Conservation (phyloP, 495 filamentous ascomycete species). For the Emericellopsis terricola region DNA sequence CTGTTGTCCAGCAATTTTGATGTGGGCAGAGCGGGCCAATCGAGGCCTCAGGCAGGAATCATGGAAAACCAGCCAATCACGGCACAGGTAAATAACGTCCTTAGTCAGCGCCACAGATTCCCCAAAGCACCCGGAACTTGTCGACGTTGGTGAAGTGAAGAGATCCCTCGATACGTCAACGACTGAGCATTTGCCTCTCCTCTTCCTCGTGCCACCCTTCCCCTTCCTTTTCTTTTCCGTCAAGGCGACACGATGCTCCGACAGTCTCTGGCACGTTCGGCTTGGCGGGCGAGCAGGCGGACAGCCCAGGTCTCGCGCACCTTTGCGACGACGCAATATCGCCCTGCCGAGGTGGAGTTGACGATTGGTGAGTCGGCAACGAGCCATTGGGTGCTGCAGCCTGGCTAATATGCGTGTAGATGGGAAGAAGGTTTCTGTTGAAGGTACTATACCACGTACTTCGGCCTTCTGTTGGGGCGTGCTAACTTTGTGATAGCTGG, state of each 20-base stretch:
- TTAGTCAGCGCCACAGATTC: slow-evolving; percentile 4
- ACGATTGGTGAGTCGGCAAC: slow-evolving; percentile 53
- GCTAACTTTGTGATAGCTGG: slow-evolving; percentile 38
- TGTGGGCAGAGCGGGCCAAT: not conserved
- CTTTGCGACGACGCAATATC: slow-evolving; percentile 55
- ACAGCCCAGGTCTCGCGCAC: slow-evolving; percentile 44
- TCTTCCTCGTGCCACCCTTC: slow-evolving; percentile 9
- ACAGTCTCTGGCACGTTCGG: slow-evolving; percentile 71
- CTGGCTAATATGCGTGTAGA: slow-evolving; percentile 35
- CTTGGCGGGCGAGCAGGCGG: slow-evolving; percentile 58
- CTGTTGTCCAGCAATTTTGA: not conserved
- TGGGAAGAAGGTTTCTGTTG: slow-evolving; percentile 88
- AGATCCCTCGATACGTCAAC: slow-evolving; percentile 1
- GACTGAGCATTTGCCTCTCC: slow-evolving; percentile 11
- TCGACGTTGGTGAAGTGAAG: not conserved
- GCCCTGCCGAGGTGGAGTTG: slow-evolving; percentile 80
- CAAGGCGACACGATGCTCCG: slow-evolving; percentile 62
- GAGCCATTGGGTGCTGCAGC: slow-evolving; percentile 4
- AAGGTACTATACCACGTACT: slow-evolving; percentile 40
- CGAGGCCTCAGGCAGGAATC: slow-evolving; percentile 3
- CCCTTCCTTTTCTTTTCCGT: slow-evolving; percentile 20
- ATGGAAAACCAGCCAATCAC: slow-evolving; percentile 5
- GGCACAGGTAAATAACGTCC: slow-evolving; percentile 3
- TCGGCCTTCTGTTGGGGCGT: slow-evolving; percentile 10
- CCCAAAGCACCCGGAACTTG: slow-evolving; percentile 3